Conservation (phyloP, 2,329 filamentous ascomycete species). For the Plenodomus tracheiphilus region DNA sequence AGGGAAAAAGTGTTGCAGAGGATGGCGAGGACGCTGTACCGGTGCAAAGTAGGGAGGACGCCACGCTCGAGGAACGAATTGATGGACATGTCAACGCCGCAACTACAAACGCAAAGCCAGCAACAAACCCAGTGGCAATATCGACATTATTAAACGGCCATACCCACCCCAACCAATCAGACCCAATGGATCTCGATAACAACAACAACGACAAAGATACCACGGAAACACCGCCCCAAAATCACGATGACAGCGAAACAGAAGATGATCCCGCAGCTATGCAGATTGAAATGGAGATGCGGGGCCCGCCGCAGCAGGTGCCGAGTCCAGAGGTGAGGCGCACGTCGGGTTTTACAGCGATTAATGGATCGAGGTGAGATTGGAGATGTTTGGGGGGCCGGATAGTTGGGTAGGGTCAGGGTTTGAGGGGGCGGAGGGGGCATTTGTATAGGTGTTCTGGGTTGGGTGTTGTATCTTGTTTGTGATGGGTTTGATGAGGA, state of each 20-base stretch:
- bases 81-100: neutral
- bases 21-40: neutral
- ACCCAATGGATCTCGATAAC: conserved; percentile 15
- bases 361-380: conserved; percentile 30
- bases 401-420: conserved; percentile 5
- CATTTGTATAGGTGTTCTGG: too few relatives aligned
- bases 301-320: conserved; percentile 24
- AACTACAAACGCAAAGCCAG: conserved; percentile 1
- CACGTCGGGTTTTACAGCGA: conserved; percentile 37
- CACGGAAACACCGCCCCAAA: too few relatives aligned
- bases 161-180: neutral
- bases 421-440: too few relatives aligned
- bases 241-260: conserved; percentile 12
- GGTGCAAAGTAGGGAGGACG: neutral
- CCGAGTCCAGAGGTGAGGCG: conserved; percentile 15
- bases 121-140: neutral
- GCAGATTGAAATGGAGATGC: conserved; percentile 48
- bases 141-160: too few relatives aligned
- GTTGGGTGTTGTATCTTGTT: too few relatives aligned
- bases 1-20: conserved; percentile 7
- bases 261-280: conserved; percentile 37
- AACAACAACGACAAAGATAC: neutral
- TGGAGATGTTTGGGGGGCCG: neutral
- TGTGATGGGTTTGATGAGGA: too few relatives aligned
- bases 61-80: conserved; percentile 5